A percentile compares a stretch with the other conserved stretches of the same genome.
phyloP scores from a whole-genome alignment of 192 early-diverging fungal genomes.

The Backusella sp. region DNA sequence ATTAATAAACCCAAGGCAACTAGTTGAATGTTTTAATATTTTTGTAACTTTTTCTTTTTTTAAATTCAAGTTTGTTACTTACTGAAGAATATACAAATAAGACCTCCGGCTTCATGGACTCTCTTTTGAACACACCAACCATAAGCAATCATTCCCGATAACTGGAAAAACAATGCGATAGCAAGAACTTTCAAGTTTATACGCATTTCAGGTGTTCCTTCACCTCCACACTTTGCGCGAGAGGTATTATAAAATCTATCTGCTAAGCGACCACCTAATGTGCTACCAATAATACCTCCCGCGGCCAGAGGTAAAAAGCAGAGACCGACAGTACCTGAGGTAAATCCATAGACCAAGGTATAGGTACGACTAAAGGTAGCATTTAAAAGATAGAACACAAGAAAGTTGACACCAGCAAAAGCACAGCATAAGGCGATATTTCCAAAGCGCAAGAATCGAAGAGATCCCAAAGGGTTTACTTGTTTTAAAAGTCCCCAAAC shows the following conservation, averaged over 20 bases:
- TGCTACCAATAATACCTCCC: slow-evolving; percentile 24
- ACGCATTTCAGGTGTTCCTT: slow-evolving; percentile 25
- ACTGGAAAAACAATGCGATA: slow-evolving; percentile 7
- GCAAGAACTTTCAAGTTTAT: slow-evolving; percentile 19
- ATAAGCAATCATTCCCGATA: slow-evolving; percentile 20
- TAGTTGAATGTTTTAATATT: neutral
- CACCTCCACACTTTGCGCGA: neutral
- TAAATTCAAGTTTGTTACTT: slow-evolving; percentile 1
- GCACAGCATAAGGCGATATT: slow-evolving; percentile 24
- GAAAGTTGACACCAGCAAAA: slow-evolving; percentile 25
- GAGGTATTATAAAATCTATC: slow-evolving; percentile 22
- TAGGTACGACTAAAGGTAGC: slow-evolving; percentile 34
- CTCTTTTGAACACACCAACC: slow-evolving; percentile 36
- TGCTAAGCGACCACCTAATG: slow-evolving; percentile 18
- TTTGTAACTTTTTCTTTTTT: neutral
- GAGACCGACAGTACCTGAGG: slow-evolving; percentile 28
- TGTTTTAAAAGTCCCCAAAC: neutral
- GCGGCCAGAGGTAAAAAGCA: slow-evolving; percentile 34
- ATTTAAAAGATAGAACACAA: slow-evolving; percentile 30
- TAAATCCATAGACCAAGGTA: slow-evolving; percentile 28
- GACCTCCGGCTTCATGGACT: slow-evolving; percentile 26
- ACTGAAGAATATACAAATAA: slow-evolving; percentile 33
- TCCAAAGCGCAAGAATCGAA: slow-evolving; percentile 13
- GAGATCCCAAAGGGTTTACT: slow-evolving; percentile 26
- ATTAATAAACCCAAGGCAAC: slow-evolving; percentile 29